Conservation (phyloP, 495 filamentous ascomycete species). For the Sordaria brevicollis region DNA sequence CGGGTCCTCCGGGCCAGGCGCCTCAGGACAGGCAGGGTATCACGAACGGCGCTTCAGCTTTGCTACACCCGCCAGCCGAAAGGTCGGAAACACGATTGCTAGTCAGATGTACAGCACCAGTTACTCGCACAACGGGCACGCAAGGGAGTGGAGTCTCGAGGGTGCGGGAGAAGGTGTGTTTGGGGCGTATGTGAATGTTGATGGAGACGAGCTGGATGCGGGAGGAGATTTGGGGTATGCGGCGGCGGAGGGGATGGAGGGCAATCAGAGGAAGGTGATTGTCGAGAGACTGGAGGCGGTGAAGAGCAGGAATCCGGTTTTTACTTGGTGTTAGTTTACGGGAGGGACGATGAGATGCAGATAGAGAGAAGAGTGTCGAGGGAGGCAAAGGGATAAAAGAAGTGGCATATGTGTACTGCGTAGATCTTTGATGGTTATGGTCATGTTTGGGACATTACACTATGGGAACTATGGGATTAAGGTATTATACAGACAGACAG, state of each 20-base stretch:
- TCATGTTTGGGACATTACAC: too few species aligned
- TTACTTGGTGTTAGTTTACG: slow-evolving; percentile 86
- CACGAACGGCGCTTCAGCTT: slow-evolving; percentile 32
- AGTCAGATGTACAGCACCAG: slow-evolving; percentile 28
- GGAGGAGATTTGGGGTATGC: slow-evolving; percentile 93
- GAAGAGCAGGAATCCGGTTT: slow-evolving; percentile 89
- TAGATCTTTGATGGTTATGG: too few species aligned
- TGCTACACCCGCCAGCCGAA: slow-evolving; percentile 22
- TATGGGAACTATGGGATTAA: too few species aligned
- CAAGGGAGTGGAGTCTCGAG: neutral
- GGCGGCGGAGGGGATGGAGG: slow-evolving; percentile 86
- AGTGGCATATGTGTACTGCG: too few species aligned
- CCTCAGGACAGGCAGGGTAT: slow-evolving; percentile 8
- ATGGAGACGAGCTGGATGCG: slow-evolving; percentile 52
- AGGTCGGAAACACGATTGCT: slow-evolving; percentile 32
- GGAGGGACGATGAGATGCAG: too few species aligned
- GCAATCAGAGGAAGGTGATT: slow-evolving; percentile 82
- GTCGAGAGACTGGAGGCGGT: slow-evolving; percentile 92
- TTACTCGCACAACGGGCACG: neutral
- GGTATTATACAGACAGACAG: too few species aligned
- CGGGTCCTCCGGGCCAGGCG: neutral
- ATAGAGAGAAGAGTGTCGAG: too few species aligned
- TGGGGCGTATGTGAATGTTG: slow-evolving; percentile 29
- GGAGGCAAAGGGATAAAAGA: neutral
- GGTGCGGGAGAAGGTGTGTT: neutral